Base-by-base conservation (phyloP, 2,329 filamentous ascomycete species). In the Huntiella moniliformis region DNA sequence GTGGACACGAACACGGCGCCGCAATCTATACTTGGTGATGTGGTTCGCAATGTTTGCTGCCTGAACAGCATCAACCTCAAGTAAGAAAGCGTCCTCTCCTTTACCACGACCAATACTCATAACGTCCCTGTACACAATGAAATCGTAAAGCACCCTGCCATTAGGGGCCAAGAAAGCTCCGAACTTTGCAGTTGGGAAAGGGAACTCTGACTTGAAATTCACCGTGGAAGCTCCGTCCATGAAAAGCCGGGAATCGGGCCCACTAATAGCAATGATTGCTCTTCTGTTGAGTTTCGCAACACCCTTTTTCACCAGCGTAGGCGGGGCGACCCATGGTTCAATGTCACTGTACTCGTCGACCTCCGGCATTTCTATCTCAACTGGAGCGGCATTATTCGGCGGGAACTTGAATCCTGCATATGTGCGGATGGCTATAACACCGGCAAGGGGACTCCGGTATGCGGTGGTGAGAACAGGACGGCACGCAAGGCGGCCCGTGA, bases 191-290 rank as follows among this genome's bases (percentile, higher is more conserved):
- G 64, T 61, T 3, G 53, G 55, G 18, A 51, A 56, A 38, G 57
- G 61, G 44, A 73, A 71, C 51, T 78, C 80, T 28, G 22, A 28
- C 10, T 28, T 28, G 22, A 28, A 28, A 28, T 28, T 28, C 51
- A 79, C 74, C 1, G 88, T 94, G 52, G 91, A 73, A 47, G 93
- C 74, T 45, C 88, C 87, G 60, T 96, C 86, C 2, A 98, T 72
- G 61, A 87, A 96, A 53, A 80, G 79, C 40, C 80, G 71, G 31
- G 85, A 77, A 56, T 95, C 88, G 3, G 69, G 69, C 2, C 91
- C 91, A 12, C 77, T 73, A 51, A 96, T 66, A 36, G 79, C 79
- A 53, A 98, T 77, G 38, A 96, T 70, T 44, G 77, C 75, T 42
- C 91, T 82, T 52, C 22, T 39, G n/a, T 22, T n/a, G 4, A 39